Percentiles rank a stretch among this genome's conserved stretches.
Evolutionary conservation across 2,329 filamentous ascomycete species (phyloP).

Genomic region (Neonectria coccinea): DNA sequence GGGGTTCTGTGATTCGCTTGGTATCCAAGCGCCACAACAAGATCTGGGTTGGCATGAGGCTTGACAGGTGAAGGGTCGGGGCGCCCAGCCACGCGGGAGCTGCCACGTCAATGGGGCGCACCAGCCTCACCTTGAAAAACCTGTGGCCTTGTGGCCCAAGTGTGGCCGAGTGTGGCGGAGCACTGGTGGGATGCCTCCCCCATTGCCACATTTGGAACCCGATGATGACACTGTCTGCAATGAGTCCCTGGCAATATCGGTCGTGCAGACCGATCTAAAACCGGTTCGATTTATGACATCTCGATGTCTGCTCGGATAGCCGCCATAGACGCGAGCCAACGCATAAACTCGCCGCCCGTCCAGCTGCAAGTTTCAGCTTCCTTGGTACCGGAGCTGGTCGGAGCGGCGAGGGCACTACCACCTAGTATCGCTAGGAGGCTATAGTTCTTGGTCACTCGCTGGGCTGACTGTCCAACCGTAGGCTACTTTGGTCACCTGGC

Average conservation of each 20-base stretch:
- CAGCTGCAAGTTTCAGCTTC: slow-evolving; percentile 43
- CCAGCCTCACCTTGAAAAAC: slow-evolving; percentile 53
- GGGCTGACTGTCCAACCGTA: slow-evolving; percentile 14
- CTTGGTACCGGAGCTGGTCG: slow-evolving; percentile 17
- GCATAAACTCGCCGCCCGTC: slow-evolving; percentile 42
- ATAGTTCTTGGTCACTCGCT: slow-evolving; percentile 4
- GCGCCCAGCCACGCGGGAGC: slow-evolving; percentile 49
- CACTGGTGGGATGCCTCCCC: slow-evolving; percentile 45
- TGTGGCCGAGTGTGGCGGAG: slow-evolving; percentile 54
- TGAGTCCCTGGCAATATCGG: slow-evolving; percentile 33
- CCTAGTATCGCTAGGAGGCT: slow-evolving; percentile 18
- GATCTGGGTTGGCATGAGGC: slow-evolving; percentile 30
- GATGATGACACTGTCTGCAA: slow-evolving; percentile 21
- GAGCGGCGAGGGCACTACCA: neutral
- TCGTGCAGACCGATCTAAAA: slow-evolving; percentile 39
- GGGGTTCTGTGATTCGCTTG: slow-evolving; percentile 39
- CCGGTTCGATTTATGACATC: slow-evolving; percentile 35
- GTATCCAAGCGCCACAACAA: slow-evolving; percentile 36
- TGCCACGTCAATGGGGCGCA: slow-evolving; percentile 57
- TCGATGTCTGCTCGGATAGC: slow-evolving; percentile 16
- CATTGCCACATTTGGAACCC: slow-evolving; percentile 39
- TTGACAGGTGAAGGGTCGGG: slow-evolving; percentile 37
- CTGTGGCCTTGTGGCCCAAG: slow-evolving; percentile 38
- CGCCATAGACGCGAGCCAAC: slow-evolving; percentile 43
- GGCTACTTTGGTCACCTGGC: slow-evolving; percentile 21